phyloP scores from a whole-genome alignment of 2,329 filamentous ascomycete genomes.

The Fusarium pseudoanthophilum region DNA sequence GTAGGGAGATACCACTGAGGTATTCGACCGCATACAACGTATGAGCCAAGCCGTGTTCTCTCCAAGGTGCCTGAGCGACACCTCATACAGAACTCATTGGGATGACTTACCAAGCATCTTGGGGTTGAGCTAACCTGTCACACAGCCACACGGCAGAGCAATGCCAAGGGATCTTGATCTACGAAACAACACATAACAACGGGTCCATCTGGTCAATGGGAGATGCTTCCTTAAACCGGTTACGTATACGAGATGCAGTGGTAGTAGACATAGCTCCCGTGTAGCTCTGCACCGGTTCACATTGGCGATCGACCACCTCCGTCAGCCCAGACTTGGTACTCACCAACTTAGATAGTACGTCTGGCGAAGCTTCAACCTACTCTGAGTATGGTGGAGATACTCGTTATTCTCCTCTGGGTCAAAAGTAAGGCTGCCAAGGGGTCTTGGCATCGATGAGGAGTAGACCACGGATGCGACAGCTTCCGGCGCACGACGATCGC shows the following conservation, averaged over 20 bases:
- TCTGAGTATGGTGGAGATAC: not conserved
- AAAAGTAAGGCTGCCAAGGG: conserved; percentile 1
- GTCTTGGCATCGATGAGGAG: conserved; percentile 8
- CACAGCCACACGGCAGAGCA: conserved; percentile 29
- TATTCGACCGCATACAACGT: not conserved
- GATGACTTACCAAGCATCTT: conserved; percentile 26
- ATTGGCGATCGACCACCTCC: conserved; percentile 11
- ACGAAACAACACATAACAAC: not conserved
- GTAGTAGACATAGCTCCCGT: not conserved
- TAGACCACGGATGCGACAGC: conserved; percentile 25
- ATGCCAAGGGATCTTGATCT: conserved; percentile 16
- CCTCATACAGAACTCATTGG: not conserved
- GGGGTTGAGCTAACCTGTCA: conserved; percentile 9
- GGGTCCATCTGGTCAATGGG: not conserved
- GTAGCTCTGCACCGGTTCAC: not conserved
- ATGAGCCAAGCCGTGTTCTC: conserved; percentile 6
- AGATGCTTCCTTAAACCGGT: not conserved
- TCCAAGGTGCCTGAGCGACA: not conserved
- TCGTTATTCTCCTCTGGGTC: not conserved
- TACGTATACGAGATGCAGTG: not conserved
- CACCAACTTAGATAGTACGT: not conserved
- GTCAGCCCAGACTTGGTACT: conserved; percentile 21
- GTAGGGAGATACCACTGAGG: not conserved
- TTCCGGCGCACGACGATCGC: conserved; percentile 15
- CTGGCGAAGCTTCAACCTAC: not conserved